Conservation (phyloP, 306 rosid genomes). For the Nissolia schottii region DNA sequence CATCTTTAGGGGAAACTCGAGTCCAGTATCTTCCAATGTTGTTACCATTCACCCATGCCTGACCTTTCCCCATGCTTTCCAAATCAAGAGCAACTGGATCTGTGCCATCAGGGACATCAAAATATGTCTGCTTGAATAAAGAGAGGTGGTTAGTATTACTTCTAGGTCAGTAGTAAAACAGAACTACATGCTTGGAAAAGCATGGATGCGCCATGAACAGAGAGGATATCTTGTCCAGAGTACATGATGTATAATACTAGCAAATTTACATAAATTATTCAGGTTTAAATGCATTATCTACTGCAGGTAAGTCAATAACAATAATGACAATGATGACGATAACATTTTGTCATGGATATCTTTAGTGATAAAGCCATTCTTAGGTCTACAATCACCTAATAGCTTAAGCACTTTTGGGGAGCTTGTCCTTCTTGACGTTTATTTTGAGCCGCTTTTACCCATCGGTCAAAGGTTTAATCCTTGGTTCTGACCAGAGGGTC, state of each 20-base stretch:
- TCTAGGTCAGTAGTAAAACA: background rate
- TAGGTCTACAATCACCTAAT: background rate
- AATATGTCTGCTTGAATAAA: constrained; percentile 56
- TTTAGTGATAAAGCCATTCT: background rate
- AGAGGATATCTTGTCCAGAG: background rate
- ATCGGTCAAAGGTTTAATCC: background rate
- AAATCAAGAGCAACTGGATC: constrained; percentile 86
- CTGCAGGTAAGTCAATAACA: background rate
- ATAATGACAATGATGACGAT: background rate
- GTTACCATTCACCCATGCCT: constrained; percentile 96
- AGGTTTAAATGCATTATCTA: background rate
- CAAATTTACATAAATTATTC: background rate
- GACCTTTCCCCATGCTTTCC: constrained; percentile 99
- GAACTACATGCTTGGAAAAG: background rate
- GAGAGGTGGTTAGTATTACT: background rate
- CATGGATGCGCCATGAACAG: background rate
- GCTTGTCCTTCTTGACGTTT: background rate
- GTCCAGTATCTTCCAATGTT: constrained; percentile 99
- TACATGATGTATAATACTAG: background rate
- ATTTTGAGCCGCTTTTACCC: background rate
- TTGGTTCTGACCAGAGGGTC: background rate
- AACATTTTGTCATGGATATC: background rate
- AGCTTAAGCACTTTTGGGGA: background rate
- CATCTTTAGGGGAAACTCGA: constrained; percentile 63
- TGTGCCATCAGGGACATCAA: constrained; percentile 69